Base-by-base conservation (phyloP, 2,329 filamentous ascomycete species). In the Colletotrichum godetiae region DNA sequence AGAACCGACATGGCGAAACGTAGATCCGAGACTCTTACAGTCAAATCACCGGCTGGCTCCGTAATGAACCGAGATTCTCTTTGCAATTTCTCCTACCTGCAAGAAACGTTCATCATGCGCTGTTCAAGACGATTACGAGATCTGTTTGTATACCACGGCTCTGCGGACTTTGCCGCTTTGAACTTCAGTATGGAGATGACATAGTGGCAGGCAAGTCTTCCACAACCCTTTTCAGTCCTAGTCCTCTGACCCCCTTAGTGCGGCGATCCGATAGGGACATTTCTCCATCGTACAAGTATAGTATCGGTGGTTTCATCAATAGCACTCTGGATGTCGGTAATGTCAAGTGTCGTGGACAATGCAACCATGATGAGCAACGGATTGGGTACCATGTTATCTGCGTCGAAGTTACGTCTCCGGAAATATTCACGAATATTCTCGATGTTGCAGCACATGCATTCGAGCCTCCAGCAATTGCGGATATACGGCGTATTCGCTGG, bases 231-330 rank as follows among this genome's bases (percentile, higher is more conserved):
- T 24, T 4, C 10, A 15, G 3, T 37, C 19, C 29, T n/a, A 31
- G 37, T 56, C 8, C 11, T 29, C 57, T 68, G 57, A 68, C 31
- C 3, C 6, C 19, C 2, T 46, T 33, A 68, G 65, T 68, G 22
- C 29, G 46, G 22, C 12, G 11, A 46, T 15, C 6, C 31, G 57
- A 29, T 6, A 11, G 5, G 2, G 46, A 61, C 11, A 11, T 5
- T 22, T 62, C 57, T 61, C 57, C 24, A 61, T 33, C 57, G 29
- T 68, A 68, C 24, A 10, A n/a, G 29, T 42, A 68, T 22, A 61
- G 29, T 13, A 37, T 68, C 11, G 11, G 1, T 11, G 57, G 65
- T 46, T 68, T 68, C 24, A n/a, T 15, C 15, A 29, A 68, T 15
- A 56, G 31, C 13, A 5, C 22, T 24, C 13, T 33, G 22, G 31